phyloP scores from a whole-genome alignment of 1,139 yeast species.

The Meyerozyma carpophila region DNA sequence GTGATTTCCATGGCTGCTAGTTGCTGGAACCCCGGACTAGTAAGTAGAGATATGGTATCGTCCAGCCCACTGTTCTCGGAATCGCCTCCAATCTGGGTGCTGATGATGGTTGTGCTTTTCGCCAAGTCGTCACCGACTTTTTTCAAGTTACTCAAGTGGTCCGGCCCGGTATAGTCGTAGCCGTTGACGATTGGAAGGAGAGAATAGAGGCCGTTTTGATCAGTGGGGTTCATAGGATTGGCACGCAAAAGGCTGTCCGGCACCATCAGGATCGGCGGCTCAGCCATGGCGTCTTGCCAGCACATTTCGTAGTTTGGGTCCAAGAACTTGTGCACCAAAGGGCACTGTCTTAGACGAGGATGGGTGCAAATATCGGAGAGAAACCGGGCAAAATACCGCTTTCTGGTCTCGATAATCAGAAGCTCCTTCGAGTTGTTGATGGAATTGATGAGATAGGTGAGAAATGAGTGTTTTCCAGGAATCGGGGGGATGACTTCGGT shows the following conservation, averaged over 20 bases:
- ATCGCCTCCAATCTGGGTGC: slow-evolving; percentile 18
- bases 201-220: slow-evolving; percentile 41
- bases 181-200: slow-evolving; percentile 33
- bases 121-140: slow-evolving; percentile 34
- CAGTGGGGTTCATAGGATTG: slow-evolving; percentile 41
- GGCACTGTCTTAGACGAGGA: slow-evolving; percentile 22
- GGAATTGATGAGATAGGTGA: slow-evolving; percentile 36
- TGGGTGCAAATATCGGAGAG: slow-evolving; percentile 30
- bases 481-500: slow-evolving; percentile 51
- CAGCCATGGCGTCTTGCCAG: slow-evolving; percentile 44
- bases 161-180: slow-evolving; percentile 23
- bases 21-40: background rate
- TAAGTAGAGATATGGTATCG: slow-evolving; percentile 6
- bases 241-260: slow-evolving; percentile 38
- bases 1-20: slow-evolving; percentile 7
- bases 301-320: slow-evolving; percentile 46
- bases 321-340: slow-evolving; percentile 36
- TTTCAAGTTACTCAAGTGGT: slow-evolving; percentile 28
- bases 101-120: slow-evolving; percentile 14
- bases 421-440: slow-evolving; percentile 34
- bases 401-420: slow-evolving; percentile 37
- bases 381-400: slow-evolving; percentile 33
- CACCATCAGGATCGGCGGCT: slow-evolving; percentile 39
- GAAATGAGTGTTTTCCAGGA: slow-evolving; percentile 52
- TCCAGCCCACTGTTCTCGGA: slow-evolving; percentile 23